phyloP scores from a whole-genome alignment of 2,329 filamentous ascomycete species.

The Blumeria graminis region DNA sequence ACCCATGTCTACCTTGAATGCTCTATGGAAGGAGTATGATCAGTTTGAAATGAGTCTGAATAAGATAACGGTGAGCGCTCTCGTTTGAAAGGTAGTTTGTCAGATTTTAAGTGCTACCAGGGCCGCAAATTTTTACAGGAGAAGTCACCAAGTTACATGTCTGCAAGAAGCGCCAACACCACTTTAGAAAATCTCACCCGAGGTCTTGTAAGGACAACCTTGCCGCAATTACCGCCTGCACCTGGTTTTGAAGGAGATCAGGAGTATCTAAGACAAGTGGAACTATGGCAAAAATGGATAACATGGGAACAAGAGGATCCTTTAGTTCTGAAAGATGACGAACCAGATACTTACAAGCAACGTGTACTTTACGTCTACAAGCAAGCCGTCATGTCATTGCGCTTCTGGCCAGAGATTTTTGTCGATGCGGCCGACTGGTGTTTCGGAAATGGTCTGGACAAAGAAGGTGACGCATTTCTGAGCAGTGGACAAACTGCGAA shows the following conservation, averaged over 20 bases:
- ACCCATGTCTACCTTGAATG: constrained; percentile 61
- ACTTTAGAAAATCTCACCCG: constrained; percentile 74
- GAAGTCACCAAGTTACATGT: constrained; percentile 84
- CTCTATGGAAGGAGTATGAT: constrained; percentile 92
- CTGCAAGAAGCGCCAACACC: constrained; percentile 71
- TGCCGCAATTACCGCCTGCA: constrained; percentile 61
- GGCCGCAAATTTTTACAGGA: constrained; percentile 90
- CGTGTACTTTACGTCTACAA: constrained; percentile 80
- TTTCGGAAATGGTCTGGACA: constrained; percentile 47
- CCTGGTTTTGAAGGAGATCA: constrained; percentile 68
- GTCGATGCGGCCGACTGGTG: constrained; percentile 87
- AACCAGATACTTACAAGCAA: constrained; percentile 47
- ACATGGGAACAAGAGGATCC: constrained; percentile 88
- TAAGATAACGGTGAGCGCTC: constrained; percentile 51
- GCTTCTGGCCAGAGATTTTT: constrained; percentile 93
- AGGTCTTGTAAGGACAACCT: constrained; percentile 48
- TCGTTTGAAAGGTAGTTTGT: background rate
- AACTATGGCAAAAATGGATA: constrained; percentile 85
- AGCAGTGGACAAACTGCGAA: constrained; percentile 68
- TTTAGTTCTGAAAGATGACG: constrained; percentile 62
- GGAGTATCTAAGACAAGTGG: constrained; percentile 64
- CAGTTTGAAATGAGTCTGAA: constrained; percentile 86
- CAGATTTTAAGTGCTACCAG: constrained; percentile 20
- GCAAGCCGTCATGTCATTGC: constrained; percentile 74
- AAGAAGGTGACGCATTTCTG: constrained; percentile 44